A percentile compares a stretch with the other conserved stretches of the same genome.
Evolutionary conservation across 164 flowering plant species (phyloP).

Genomic region (Vitis cinerea): DNA sequence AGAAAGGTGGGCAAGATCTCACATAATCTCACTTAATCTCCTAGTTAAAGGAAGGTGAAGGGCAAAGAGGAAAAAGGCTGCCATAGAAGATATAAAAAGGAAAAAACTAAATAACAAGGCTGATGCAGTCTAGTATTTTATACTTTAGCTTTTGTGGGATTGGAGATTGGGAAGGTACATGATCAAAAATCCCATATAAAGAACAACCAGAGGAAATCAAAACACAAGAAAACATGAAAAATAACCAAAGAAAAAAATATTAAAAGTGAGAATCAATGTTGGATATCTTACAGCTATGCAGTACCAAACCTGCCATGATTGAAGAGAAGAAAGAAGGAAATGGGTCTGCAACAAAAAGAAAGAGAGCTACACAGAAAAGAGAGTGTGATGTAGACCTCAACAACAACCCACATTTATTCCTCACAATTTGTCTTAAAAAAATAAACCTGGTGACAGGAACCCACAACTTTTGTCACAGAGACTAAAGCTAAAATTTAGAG

Average conservation of each 20-base stretch:
- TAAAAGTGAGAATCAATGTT: slow-evolving; percentile 17
- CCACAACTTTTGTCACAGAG: slow-evolving; percentile 35
- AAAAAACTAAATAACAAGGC: slow-evolving; percentile 19
- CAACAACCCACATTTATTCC: slow-evolving; percentile 19
- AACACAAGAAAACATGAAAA: background rate
- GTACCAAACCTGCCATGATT: slow-evolving; percentile 39
- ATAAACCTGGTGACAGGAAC: slow-evolving; percentile 13
- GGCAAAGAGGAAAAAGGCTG: slow-evolving; percentile 27
- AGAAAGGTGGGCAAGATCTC: slow-evolving; percentile 29
- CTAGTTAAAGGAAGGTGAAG: slow-evolving; percentile 13
- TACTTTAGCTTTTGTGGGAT: slow-evolving; percentile 11
- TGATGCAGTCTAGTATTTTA: slow-evolving; percentile 19
- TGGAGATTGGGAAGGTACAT: slow-evolving; percentile 13
- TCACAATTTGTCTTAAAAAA: slow-evolving; percentile 13
- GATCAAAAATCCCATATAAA: slow-evolving; percentile 15
- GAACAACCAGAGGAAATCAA: slow-evolving; percentile 14
- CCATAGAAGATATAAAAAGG: slow-evolving; percentile 18
- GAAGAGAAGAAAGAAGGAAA: slow-evolving; percentile 36
- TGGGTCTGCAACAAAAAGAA: slow-evolving; percentile 18
- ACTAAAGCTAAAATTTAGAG: slow-evolving; percentile 13
- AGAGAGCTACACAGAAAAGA: slow-evolving; percentile 12
- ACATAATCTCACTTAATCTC: slow-evolving; percentile 31
- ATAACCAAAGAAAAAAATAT: background rate
- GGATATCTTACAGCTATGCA: slow-evolving; percentile 44
- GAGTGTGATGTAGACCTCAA: slow-evolving; percentile 25